A percentile compares a stretch with the other conserved stretches of the same genome.
Conservation (phyloP, 768 basidiomycete genomes). For the Suillus fuscotomentosus region DNA sequence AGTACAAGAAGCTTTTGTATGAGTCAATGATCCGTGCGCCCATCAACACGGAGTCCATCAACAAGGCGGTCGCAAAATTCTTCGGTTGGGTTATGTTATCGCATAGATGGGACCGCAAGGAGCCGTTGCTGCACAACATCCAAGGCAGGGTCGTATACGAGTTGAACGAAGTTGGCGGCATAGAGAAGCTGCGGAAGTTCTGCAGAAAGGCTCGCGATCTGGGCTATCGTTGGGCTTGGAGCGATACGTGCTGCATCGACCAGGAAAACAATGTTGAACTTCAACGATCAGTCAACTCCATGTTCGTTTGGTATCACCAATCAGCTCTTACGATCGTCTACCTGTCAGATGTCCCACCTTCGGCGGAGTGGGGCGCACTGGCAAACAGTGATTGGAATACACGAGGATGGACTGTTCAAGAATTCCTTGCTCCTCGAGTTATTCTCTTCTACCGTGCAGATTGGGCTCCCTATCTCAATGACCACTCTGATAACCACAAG, state of each 20-base stretch:
- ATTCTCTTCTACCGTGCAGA: conserved; percentile 23
- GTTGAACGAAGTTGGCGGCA: conserved; percentile 12
- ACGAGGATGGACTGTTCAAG: conserved; percentile 25
- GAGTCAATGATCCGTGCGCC: not conserved
- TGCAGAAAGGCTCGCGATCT: conserved; percentile 16
- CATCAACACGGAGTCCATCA: not conserved
- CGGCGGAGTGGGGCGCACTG: conserved; percentile 13
- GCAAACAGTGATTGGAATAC: conserved; percentile 23
- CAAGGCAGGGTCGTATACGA: conserved; percentile 16
- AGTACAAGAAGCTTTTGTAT: not conserved
- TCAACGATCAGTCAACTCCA: conserved; percentile 27
- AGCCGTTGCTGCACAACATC: conserved; percentile 17
- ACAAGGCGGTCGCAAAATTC: conserved; percentile 6
- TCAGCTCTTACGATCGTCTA: conserved; percentile 26
- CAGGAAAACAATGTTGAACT: conserved; percentile 27
- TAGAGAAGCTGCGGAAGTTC: conserved; percentile 18
- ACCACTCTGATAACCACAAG: not conserved
- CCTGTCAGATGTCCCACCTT: conserved; percentile 17
- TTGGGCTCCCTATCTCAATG: conserved; percentile 14
- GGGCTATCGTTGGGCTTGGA: conserved; percentile 27
- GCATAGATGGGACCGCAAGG: conserved; percentile 19
- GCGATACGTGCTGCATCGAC: conserved; percentile 29
- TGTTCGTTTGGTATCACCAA: conserved; percentile 29
- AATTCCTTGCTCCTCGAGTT: conserved; percentile 24
- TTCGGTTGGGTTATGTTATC: conserved; percentile 26